Evolutionary conservation across 345 rosid genomes (phyloP).

Genomic region (Carallia brachiata): DNA sequence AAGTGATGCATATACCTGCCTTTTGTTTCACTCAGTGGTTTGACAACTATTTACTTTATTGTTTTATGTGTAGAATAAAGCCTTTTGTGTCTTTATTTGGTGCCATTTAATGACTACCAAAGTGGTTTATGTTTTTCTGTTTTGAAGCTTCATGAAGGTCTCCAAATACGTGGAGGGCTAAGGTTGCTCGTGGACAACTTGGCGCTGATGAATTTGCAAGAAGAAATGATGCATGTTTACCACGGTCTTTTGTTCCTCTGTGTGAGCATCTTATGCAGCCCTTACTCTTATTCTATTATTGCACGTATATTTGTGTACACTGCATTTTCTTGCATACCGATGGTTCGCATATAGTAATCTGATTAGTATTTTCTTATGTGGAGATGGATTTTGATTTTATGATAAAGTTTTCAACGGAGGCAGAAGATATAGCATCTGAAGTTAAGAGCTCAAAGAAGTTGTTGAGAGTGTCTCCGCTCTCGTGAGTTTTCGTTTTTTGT

Average conservation of each 20-base stretch:
- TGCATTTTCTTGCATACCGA: neutral
- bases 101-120: constrained; percentile 4
- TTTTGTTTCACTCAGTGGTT: neutral
- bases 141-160: constrained; percentile 56
- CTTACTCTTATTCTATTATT: constrained; percentile 6
- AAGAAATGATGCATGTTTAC: constrained; percentile 38
- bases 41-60: neutral
- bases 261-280: constrained; percentile 15
- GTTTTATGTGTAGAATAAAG: neutral
- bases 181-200: constrained; percentile 48
- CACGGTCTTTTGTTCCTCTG: constrained; percentile 3
- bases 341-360: constrained; percentile 6
- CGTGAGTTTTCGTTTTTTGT: constrained; percentile 39
- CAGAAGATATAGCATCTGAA: constrained; percentile 52
- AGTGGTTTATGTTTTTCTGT: constrained; percentile 16
- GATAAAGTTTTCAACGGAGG: constrained; percentile 48
- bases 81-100: neutral
- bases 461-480: constrained; percentile 43
- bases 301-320: neutral
- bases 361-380: constrained; percentile 27
- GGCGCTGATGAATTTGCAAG: constrained; percentile 37
- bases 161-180: constrained; percentile 59
- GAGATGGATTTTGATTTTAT: constrained; percentile 31
- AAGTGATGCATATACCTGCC: too few relatives aligned
- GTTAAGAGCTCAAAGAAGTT: constrained; percentile 44